Conservation (phyloP, 805 yeast species). For the Zygoascus tannicola region DNA sequence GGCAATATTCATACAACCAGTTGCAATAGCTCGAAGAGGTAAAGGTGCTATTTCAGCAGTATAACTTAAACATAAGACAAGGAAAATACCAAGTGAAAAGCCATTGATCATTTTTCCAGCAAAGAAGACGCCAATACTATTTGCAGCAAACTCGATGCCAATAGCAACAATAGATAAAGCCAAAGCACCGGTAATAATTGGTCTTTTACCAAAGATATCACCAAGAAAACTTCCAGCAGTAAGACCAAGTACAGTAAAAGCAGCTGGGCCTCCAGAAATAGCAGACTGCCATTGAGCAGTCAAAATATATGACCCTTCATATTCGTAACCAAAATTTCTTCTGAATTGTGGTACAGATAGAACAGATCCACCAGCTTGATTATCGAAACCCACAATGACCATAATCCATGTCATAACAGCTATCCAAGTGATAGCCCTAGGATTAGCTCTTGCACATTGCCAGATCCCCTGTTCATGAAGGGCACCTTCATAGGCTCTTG, state of each 20-base stretch:
- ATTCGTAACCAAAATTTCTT: conserved; percentile 9
- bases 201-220: conserved; percentile 10
- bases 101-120: conserved; percentile 14
- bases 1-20: conserved; percentile 5
- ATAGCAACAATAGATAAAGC: conserved; percentile 6
- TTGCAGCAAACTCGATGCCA: conserved; percentile 12
- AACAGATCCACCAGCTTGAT: conserved; percentile 11
- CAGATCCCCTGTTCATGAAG: too few relatives aligned
- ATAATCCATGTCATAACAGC: conserved; percentile 9
- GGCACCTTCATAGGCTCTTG: too few relatives aligned
- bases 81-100: conserved; percentile 9
- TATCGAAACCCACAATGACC: conserved; percentile 11
- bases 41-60: conserved; percentile 10
- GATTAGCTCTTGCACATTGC: conserved; percentile 4
- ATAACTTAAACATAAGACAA: conserved; percentile 8
- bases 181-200: conserved; percentile 4
- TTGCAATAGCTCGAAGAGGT: conserved; percentile 4
- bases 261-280: conserved; percentile 11
- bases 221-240: conserved; percentile 7
- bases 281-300: conserved; percentile 14
- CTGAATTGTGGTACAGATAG: conserved; percentile 7
- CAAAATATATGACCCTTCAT: conserved; percentile 6
- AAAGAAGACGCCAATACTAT: conserved; percentile 7
- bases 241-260: conserved; percentile 8
- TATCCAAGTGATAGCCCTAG: conserved; percentile 8